Conservation (phyloP, 108 stramenopile species). For the Pelagomonas calceolata region DNA sequence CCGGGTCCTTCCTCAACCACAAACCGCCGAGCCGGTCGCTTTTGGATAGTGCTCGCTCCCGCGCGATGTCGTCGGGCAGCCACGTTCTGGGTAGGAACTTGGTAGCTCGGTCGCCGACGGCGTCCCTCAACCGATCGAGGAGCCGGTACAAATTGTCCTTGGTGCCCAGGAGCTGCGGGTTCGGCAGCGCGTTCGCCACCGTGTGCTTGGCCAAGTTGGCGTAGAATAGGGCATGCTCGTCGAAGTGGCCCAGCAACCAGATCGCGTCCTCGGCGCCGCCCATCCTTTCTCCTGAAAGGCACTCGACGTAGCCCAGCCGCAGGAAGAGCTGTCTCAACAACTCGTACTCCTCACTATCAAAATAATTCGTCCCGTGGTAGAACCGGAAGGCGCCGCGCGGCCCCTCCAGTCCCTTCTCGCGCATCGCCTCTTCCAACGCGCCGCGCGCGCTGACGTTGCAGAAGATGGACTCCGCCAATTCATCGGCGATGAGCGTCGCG, state of each 20-base stretch:
- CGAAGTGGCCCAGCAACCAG: conserved; percentile 9
- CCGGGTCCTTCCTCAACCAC: conserved; percentile 1
- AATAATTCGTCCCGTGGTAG: neutral
- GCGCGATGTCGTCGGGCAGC: neutral
- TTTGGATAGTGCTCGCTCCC: neutral
- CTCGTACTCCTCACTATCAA: conserved; percentile 4
- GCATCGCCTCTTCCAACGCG: neutral
- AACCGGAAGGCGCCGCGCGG: neutral
- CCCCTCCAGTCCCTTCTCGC: neutral
- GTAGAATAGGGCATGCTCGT: neutral
- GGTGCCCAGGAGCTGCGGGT: neutral
- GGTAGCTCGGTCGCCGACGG: neutral
- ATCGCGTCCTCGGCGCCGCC: neutral
- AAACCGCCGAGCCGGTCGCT: neutral
- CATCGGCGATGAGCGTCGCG: neutral
- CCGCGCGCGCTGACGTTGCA: neutral
- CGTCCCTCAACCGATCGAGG: neutral
- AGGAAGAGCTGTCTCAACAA: neutral
- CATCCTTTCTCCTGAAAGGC: neutral
- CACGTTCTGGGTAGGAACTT: conserved; percentile 6
- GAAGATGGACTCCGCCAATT: neutral
- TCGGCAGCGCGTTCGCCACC: neutral
- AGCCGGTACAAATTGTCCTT: neutral
- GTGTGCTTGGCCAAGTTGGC: neutral
- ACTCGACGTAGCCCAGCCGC: conserved; percentile 6